phyloP scores from a whole-genome alignment of 177 flowering plant species.

The Telopea speciosissima region DNA sequence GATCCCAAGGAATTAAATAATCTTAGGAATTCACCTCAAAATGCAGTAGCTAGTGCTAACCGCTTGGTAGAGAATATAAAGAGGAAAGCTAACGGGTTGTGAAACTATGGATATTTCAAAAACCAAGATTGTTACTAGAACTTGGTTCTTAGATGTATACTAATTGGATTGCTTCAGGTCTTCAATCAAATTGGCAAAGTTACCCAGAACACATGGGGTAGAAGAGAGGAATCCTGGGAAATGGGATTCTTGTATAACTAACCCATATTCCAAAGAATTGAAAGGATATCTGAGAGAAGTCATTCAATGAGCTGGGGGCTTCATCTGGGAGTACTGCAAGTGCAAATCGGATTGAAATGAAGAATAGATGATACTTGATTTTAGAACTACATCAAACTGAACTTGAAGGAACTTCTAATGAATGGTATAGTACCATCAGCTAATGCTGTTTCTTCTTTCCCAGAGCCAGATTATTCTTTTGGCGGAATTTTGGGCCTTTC shows the following conservation, averaged over 20 bases:
- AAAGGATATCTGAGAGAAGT: not conserved
- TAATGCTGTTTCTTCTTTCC: not conserved
- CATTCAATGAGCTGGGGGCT: slow-evolving; percentile 28
- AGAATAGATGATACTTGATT: slow-evolving; percentile 15
- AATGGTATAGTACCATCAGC: not conserved
- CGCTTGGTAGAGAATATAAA: slow-evolving; percentile 36
- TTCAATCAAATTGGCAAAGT: not conserved
- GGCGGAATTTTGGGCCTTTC: not conserved
- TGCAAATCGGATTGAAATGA: slow-evolving; percentile 32
- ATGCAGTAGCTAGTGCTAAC: slow-evolving; percentile 34
- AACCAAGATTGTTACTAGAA: not conserved
- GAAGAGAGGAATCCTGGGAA: not conserved
- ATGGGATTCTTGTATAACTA: not conserved
- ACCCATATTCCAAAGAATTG: not conserved
- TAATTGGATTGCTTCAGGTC: not conserved
- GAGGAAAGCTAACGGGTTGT: slow-evolving; percentile 17
- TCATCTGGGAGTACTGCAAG: slow-evolving; percentile 23
- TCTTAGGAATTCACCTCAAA: slow-evolving; percentile 26
- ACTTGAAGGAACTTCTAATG: not conserved
- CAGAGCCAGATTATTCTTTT: not conserved
- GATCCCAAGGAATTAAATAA: slow-evolving; percentile 51
- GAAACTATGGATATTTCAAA: not conserved
- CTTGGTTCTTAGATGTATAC: not conserved
- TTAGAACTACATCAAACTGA: not conserved
- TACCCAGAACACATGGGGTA: not conserved